Conservation (phyloP, 208 protist species). For the Phytomonas sp. region DNA sequence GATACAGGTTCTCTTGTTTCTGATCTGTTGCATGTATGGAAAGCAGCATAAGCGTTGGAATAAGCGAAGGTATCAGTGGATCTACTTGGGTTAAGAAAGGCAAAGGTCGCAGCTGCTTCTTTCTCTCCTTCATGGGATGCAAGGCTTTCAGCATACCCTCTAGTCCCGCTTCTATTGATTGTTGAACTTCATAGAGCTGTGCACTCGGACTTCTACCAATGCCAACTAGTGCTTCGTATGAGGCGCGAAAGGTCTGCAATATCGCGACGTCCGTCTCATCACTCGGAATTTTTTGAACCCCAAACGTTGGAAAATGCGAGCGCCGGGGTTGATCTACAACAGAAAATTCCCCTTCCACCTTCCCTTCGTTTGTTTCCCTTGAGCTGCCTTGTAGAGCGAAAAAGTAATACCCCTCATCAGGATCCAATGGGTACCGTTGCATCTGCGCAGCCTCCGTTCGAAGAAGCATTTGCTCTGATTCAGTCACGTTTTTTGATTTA, state of each 20-base stretch:
- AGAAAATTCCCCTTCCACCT: neutral
- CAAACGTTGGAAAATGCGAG: constrained; percentile 19
- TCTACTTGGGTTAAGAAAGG: constrained; percentile 14
- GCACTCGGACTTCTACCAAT: constrained; percentile 42
- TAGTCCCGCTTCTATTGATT: constrained; percentile 41
- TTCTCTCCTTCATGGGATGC: neutral
- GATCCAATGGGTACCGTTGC: constrained; percentile 14
- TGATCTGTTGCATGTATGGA: constrained; percentile 56
- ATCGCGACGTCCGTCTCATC: constrained; percentile 36
- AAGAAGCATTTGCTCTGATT: neutral
- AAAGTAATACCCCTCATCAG: constrained; percentile 20
- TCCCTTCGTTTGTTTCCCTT: neutral
- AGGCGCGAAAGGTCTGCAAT: constrained; percentile 37
- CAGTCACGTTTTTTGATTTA: neutral
- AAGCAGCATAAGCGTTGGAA: constrained; percentile 41
- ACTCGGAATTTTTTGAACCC: constrained; percentile 24
- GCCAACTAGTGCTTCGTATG: constrained; percentile 56
- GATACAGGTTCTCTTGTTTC: constrained; percentile 27
- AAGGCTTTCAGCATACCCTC: constrained; percentile 22
- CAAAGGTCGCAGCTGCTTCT: neutral
- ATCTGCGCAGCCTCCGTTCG: constrained; percentile 3
- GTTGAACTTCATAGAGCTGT: constrained; percentile 61
- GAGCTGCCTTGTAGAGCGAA: neutral
- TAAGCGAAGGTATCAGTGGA: constrained; percentile 35
- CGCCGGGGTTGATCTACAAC: neutral